These are phyloP conservation scores for Cladorrhinum sp. DNA, from an alignment of 2,329 filamentous ascomycete species.

Conservation along the genomic window DNA sequence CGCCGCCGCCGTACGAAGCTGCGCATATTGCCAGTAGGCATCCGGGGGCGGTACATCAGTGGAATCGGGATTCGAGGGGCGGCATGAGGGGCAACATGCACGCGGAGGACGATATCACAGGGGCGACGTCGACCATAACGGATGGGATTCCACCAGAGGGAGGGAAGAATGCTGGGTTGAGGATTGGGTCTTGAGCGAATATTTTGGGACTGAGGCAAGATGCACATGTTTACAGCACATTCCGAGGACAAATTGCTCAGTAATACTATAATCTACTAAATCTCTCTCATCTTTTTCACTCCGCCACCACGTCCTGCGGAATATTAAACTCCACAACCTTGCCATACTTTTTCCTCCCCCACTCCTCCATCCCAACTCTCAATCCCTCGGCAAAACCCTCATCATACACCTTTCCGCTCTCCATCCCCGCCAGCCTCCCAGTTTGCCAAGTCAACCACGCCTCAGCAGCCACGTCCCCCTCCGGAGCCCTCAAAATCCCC, in stretches of 20 bases:
- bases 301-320: neutral
- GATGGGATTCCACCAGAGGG: constrained; percentile 13
- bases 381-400: constrained; percentile 35
- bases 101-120: constrained; percentile 11
- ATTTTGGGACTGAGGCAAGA: no score
- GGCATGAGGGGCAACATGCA: neutral
- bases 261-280: no score
- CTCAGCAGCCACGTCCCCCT: constrained; percentile 41
- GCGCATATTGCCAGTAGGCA: neutral
- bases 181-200: neutral
- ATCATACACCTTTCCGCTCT: constrained; percentile 39
- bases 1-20: constrained; percentile 17
- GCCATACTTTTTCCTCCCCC: constrained; percentile 37
- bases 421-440: constrained; percentile 32
- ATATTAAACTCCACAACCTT: constrained; percentile 20
- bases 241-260: no score
- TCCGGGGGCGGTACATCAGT: neutral
- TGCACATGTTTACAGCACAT: no score
- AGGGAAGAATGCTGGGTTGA: neutral
- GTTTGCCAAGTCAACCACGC: constrained; percentile 48
- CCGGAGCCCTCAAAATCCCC: constrained; percentile 44
- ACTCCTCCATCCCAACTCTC: constrained; percentile 37
- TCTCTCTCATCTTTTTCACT: no score
- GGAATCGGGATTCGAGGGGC: neutral
- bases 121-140: constrained; percentile 13